A percentile compares a stretch with the other conserved stretches of the same genome.
Evolutionary conservation across 2,329 filamentous ascomycete species (phyloP).

Genomic region (Nothopassalora personata): DNA sequence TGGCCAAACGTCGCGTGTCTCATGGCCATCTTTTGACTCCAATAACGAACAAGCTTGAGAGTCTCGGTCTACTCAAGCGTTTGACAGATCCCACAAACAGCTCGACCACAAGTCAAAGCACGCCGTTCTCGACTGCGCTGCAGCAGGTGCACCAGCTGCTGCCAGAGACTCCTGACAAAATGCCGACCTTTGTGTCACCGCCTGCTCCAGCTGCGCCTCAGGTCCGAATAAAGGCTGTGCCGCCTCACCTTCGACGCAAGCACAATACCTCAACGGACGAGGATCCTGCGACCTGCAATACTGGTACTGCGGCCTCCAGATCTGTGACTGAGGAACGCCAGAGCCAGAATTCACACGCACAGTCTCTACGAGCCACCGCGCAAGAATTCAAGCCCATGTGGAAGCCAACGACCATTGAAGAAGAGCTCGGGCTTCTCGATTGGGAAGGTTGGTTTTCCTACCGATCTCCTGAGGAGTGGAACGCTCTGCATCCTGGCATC

Average conservation of each 20-base stretch:
- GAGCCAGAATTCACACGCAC: neutral
- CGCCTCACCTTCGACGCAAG: constrained; percentile 1
- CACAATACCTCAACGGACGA: neutral
- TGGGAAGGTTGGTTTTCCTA: constrained; percentile 1
- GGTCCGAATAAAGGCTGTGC: neutral
- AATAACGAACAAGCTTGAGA: constrained; percentile 20
- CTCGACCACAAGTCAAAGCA: constrained; percentile 1
- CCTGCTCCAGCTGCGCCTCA: neutral
- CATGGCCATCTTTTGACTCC: constrained; percentile 20
- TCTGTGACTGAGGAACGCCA: neutral
- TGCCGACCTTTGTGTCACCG: neutral
- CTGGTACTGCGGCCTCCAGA: neutral
- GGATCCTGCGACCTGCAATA: neutral
- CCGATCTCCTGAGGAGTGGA: neutral
- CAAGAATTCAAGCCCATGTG: constrained; percentile 23
- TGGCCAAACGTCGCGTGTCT: constrained; percentile 16
- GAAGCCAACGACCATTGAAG: constrained; percentile 8
- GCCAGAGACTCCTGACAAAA: constrained; percentile 4
- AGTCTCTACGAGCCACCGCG: constrained; percentile 24
- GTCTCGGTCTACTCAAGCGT: constrained; percentile 11
- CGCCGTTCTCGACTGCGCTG: constrained; percentile 3
- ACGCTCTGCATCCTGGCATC: neutral
- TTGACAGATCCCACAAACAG: neutral
- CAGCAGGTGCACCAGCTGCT: neutral
- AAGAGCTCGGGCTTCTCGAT: constrained; percentile 13